These are phyloP conservation scores for Trichoderma koningiopsis DNA, from an alignment of 2,329 filamentous ascomycete species.

Conservation along the genomic window DNA sequence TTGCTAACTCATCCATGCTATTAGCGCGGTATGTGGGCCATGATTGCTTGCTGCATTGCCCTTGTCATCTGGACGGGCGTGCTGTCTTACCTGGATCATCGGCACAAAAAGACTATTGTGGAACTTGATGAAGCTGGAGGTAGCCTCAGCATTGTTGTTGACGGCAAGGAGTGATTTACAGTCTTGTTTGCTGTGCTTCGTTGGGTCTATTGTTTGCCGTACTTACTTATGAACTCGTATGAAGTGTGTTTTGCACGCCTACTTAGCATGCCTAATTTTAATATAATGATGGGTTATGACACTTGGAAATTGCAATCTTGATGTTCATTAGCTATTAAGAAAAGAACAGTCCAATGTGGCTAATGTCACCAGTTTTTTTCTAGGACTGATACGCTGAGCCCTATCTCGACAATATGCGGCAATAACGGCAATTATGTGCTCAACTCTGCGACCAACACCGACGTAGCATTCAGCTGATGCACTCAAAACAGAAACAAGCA, in stretches of 20 bases:
- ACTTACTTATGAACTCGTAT: not conserved
- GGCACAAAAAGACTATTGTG: constrained; percentile 24
- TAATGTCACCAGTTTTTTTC: not conserved
- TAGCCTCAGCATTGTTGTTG: not conserved
- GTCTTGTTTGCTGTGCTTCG: not conserved
- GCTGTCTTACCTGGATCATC: constrained; percentile 48
- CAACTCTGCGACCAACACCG: not conserved
- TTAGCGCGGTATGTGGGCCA: constrained; percentile 70
- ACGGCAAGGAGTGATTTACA: constrained; percentile 4
- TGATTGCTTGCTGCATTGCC: constrained; percentile 65
- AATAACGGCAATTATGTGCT: not conserved
- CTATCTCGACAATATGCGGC: not conserved
- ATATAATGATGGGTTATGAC: not conserved
- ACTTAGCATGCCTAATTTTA: not conserved
- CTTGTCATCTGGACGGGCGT: constrained; percentile 61
- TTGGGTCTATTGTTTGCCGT: not conserved
- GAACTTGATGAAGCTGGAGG: not conserved
- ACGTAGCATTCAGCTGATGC: no score
- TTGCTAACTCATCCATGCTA: not conserved
- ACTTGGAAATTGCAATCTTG: not conserved
- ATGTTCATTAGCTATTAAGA: not conserved
- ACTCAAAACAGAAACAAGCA: no score
- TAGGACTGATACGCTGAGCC: not conserved
- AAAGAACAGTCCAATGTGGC: not conserved
- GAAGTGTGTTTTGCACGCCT: not conserved